Conservation (phyloP, 352 stramenopile genomes). For the Phytopythium delawarense region DNA sequence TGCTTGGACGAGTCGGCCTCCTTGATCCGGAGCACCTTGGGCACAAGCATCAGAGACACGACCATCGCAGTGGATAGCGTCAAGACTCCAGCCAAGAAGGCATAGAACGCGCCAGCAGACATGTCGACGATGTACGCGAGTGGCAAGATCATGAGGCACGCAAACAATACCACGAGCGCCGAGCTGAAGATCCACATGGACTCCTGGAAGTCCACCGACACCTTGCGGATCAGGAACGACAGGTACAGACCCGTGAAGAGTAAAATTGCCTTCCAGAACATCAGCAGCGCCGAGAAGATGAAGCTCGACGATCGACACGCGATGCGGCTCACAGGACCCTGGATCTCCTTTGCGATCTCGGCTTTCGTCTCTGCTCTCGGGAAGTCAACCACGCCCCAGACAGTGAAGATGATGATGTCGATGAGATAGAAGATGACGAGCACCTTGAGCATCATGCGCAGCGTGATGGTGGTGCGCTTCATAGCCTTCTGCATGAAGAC, state of each 20-base stretch:
- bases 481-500: constrained; percentile 41
- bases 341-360: constrained; percentile 19
- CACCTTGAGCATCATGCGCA: constrained; percentile 35
- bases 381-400: constrained; percentile 31
- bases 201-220: constrained; percentile 66
- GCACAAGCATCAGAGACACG: constrained; percentile 41
- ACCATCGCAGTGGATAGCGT: constrained; percentile 31
- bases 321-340: constrained; percentile 27
- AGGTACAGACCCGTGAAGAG: constrained; percentile 39
- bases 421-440: constrained; percentile 27
- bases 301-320: constrained; percentile 26
- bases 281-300: constrained; percentile 46
- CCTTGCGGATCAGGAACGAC: constrained; percentile 58
- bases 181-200: constrained; percentile 61
- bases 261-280: constrained; percentile 58
- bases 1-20: constrained; percentile 12
- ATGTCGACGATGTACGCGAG: constrained; percentile 47
- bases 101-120: constrained; percentile 29
- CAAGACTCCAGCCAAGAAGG: constrained; percentile 24
- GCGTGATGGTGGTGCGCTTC: constrained; percentile 36
- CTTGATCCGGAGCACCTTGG: constrained; percentile 36
- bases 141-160: constrained; percentile 37
- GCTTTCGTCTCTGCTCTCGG: constrained; percentile 16
- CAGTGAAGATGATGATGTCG: constrained; percentile 34
- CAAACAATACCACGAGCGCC: constrained; percentile 39